phyloP scores from a whole-genome alignment of 345 rosid genomes.

The Odontarrhena argentea region DNA sequence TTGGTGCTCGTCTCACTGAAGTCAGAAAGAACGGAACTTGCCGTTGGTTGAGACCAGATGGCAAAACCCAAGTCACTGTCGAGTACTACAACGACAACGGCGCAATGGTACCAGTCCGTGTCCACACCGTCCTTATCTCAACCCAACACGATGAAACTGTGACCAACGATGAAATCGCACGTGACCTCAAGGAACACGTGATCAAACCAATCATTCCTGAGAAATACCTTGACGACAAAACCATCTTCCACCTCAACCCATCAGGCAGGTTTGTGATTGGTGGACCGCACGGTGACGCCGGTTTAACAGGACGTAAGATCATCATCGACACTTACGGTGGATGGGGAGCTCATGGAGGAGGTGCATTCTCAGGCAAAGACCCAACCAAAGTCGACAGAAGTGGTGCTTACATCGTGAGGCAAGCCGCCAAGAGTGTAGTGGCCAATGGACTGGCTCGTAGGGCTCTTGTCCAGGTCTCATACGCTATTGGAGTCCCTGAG shows the following conservation, averaged over 20 bases:
- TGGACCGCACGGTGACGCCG: conserved; percentile 48
- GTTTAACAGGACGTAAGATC: conserved; percentile 49
- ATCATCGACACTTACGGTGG: conserved; percentile 26
- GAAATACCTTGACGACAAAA: conserved; percentile 46
- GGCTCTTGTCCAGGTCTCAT: conserved; percentile 45
- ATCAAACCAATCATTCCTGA: conserved; percentile 46
- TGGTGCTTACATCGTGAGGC: conserved; percentile 46
- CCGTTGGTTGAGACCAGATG: conserved; percentile 46
- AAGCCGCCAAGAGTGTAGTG: conserved; percentile 45
- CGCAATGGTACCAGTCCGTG: conserved; percentile 46
- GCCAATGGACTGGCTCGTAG: conserved; percentile 47
- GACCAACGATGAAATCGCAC: conserved; percentile 49
- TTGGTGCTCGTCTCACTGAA: conserved; percentile 45
- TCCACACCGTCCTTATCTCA: conserved; percentile 45
- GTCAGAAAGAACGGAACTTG: conserved; percentile 48
- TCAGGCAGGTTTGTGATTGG: conserved; percentile 47
- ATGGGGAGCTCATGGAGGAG: too few species aligned
- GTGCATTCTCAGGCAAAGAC: too few species aligned
- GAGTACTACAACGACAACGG: conserved; percentile 47
- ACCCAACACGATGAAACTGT: conserved; percentile 48
- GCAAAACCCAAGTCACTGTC: conserved; percentile 47
- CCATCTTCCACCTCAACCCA: conserved; percentile 49
- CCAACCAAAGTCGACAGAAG: conserved; percentile 38
- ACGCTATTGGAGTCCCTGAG: conserved; percentile 48
- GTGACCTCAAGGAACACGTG: conserved; percentile 46